These are phyloP conservation scores for Phytomonas sp. DNA, from an alignment of 208 protist genomes.

Conservation along the genomic window DNA sequence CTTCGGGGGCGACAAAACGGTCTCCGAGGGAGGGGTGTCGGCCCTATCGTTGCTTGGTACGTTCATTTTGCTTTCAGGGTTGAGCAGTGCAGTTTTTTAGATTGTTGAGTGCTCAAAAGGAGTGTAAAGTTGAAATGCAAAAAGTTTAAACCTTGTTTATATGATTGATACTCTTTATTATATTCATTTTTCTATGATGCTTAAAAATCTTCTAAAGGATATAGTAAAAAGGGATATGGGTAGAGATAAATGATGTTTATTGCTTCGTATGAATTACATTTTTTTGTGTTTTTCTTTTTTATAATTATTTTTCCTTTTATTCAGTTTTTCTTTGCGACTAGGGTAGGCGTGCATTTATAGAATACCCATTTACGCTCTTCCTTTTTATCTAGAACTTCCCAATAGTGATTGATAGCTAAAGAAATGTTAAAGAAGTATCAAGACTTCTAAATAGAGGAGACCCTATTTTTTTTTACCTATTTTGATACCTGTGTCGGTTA, in stretches of 20 bases:
- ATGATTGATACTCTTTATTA: neutral
- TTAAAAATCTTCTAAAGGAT: no score
- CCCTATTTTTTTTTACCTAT: neutral
- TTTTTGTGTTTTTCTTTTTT: no score
- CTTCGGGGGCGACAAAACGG: slow-evolving; percentile 3
- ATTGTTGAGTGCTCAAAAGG: neutral
- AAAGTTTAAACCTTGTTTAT: neutral
- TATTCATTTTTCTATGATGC: no score
- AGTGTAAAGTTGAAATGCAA: neutral
- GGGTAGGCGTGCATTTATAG: no score
- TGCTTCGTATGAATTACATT: no score
- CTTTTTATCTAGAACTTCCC: no score
- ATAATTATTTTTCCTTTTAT: neutral
- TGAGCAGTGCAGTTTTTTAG: neutral
- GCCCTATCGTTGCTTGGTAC: neutral
- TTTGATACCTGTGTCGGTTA: neutral
- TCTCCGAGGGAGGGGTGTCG: slow-evolving; percentile 4
- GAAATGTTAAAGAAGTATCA: slow-evolving; percentile 1
- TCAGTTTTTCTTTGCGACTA: no score
- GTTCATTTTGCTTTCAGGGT: neutral
- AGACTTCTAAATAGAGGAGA: neutral
- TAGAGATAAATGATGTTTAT: no score
- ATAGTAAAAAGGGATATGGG: no score
- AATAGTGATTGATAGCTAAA: neutral
- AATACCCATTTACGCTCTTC: no score